Evolutionary conservation across 2,329 filamentous ascomycete species (phyloP), one percentile per base, ranked within the genome.

Genomic region (Eurotiales sp.): DNA sequence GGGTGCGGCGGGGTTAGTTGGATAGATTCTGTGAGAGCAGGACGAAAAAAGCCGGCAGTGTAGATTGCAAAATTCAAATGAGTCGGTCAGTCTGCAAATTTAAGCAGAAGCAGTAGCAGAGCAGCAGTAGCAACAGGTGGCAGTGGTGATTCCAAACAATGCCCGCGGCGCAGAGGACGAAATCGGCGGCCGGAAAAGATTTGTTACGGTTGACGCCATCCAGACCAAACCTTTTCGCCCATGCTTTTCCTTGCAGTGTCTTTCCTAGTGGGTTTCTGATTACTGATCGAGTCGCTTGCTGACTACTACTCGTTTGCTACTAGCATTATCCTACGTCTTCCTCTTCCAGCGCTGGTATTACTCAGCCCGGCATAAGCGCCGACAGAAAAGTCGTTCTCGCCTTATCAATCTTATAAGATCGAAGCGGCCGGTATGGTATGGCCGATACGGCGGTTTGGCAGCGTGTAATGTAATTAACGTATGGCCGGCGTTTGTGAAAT

Each of bases 201-300:
- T 55, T 55, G 23, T 49, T 55, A 52, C 53, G 53, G 43, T 43
- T 55, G 53, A 55, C 53, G 50, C 53, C 50, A 55, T 55, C 50
- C 45, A 50, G n/a, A 43, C 44, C 51, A 36, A 39, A 27, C 5
- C 25, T 27, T 27, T 27, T 27, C 10, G 25, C 5, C 25, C 25
- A 27, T 10, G 10, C 5, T 27, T 6, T 27, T 5, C 10, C 5
- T 10, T 27, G 25, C 25, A 27, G 10, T 27, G 25, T 5, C 15
- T 32, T 47, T n/a, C n/a, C n/a, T n/a, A n/a, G n/a, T n/a, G n/a
- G n/a, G n/a, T n/a, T 32, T 17, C n/a, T 29, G 11, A 32, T 30
- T 29, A 32, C 15, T 49, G 15, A 39, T 37, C 15, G n/a, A 2
- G 3, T 37, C n/a, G n/a, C n/a, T n/a, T n/a, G n/a, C n/a, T n/a